These are phyloP conservation scores for Rhodotorula diobovata DNA, from an alignment of 768 basidiomycete genomes.

Conservation along the genomic window DNA sequence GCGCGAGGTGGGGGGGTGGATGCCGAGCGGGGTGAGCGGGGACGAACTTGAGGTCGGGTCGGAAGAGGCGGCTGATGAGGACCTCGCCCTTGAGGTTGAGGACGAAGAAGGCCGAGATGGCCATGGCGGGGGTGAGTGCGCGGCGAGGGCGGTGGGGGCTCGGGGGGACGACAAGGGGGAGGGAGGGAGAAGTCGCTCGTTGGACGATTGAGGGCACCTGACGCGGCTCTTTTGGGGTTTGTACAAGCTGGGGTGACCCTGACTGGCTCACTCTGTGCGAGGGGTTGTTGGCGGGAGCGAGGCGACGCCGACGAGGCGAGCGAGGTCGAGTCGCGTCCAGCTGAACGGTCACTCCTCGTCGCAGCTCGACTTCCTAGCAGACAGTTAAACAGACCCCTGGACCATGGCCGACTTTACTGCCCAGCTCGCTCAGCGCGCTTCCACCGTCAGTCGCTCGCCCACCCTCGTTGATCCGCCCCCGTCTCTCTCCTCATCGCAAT, in stretches of 20 bases:
- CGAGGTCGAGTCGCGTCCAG: too few species aligned
- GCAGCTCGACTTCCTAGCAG: fast-evolving
- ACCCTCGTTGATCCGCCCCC: neutral
- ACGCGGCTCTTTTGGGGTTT: too few species aligned
- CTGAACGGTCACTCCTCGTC: neutral
- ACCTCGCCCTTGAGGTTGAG: constrained; percentile 99
- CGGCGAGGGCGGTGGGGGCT: neutral
- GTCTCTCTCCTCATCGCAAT: neutral
- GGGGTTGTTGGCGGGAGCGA: too few species aligned
- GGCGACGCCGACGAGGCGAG: too few species aligned
- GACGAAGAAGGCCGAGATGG: constrained; percentile 57
- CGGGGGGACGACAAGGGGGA: neutral
- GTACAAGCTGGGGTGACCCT: too few species aligned
- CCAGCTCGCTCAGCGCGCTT: constrained; percentile 14
- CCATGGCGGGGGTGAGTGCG: neutral
- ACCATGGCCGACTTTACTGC: constrained; percentile 20
- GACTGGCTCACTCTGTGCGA: too few species aligned
- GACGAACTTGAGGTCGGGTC: constrained; percentile 90
- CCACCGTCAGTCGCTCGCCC: constrained; percentile 4
- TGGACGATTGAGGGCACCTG: too few species aligned
- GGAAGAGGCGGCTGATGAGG: constrained; percentile 89
- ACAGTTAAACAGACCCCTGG: neutral
- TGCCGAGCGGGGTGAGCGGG: neutral
- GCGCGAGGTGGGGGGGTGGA: neutral
- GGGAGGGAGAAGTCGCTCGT: neutral